phyloP scores from a whole-genome alignment of 2,329 filamentous ascomycete genomes.

The Fusarium domesticum region DNA sequence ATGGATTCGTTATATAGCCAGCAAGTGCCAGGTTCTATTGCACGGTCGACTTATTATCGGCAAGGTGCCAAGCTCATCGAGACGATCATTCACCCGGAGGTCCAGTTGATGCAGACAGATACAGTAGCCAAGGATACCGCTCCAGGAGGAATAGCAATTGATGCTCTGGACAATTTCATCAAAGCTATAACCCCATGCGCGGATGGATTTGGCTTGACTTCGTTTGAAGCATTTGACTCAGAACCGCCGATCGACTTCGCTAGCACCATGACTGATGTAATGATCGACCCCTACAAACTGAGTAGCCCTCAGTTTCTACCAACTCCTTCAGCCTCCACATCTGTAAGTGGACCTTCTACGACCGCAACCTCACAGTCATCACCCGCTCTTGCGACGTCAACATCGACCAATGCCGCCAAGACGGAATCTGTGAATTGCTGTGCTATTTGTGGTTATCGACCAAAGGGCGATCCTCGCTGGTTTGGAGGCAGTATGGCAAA shows the following conservation, averaged over 20 bases:
- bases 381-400: slow-evolving; percentile 10
- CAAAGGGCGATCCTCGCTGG: slow-evolving; percentile 56
- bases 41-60: slow-evolving; percentile 42
- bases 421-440: slow-evolving; percentile 46
- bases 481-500: slow-evolving; percentile 58
- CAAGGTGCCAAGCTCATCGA: slow-evolving; percentile 42
- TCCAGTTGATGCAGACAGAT: slow-evolving; percentile 12
- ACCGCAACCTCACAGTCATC: slow-evolving; percentile 25
- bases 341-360: slow-evolving; percentile 21
- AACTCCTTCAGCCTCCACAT: slow-evolving; percentile 22
- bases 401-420: slow-evolving; percentile 28
- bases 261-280: slow-evolving; percentile 4
- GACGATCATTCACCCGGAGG: slow-evolving; percentile 31
- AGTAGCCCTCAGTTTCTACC: slow-evolving; percentile 18
- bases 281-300: slow-evolving; percentile 14
- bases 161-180: slow-evolving; percentile 21
- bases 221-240: slow-evolving; percentile 13
- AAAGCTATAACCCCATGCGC: slow-evolving; percentile 12
- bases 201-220: slow-evolving; percentile 19
- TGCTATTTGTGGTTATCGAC: slow-evolving; percentile 53
- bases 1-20: slow-evolving; percentile 44
- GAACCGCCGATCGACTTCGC: slow-evolving; percentile 9
- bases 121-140: neutral
- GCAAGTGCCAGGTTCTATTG: slow-evolving; percentile 15
- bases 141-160: slow-evolving; percentile 8